Conservation (phyloP, 306 rosid species). For the Glycyrrhiza uralensis region DNA sequence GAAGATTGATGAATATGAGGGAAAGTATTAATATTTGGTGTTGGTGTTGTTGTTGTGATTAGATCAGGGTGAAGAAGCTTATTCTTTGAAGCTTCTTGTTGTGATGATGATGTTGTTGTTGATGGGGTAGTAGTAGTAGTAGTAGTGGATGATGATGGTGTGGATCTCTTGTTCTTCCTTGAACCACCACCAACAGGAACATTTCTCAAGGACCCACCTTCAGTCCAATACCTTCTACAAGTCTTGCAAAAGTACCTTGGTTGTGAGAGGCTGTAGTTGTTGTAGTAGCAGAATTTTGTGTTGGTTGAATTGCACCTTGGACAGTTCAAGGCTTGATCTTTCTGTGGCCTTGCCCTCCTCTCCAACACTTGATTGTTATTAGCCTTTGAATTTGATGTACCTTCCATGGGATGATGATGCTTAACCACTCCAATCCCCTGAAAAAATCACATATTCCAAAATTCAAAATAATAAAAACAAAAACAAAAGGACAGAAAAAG, state of each 20-base stretch:
- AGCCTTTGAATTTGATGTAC: constrained; percentile 32
- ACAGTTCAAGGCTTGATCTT: constrained; percentile 86
- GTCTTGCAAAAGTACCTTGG: constrained; percentile 96
- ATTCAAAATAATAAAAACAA: not conserved
- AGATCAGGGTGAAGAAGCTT: constrained; percentile 30
- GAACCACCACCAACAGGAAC: constrained; percentile 99
- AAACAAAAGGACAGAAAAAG: constrained; percentile 21
- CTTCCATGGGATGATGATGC: constrained; percentile 49
- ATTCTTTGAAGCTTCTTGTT: constrained; percentile 31
- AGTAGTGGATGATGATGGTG: constrained; percentile 43
- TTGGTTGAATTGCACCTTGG: constrained; percentile 97
- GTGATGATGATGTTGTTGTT: constrained; percentile 40
- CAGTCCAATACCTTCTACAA: constrained; percentile 98
- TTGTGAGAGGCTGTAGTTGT: constrained; percentile 91
- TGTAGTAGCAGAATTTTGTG: constrained; percentile 96
- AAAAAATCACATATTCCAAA: constrained; percentile 25
- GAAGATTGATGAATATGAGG: constrained; percentile 45
- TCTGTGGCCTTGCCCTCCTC: constrained; percentile 70
- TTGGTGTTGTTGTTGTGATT: constrained; percentile 18
- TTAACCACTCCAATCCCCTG: constrained; percentile 51
- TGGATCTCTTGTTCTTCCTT: constrained; percentile 83
- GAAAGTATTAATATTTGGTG: too few species aligned
- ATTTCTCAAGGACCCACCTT: constrained; percentile 90
- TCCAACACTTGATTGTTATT: constrained; percentile 36
- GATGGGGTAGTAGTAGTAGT: too few species aligned